Evolutionary conservation across 345 rosid genomes (phyloP), one percentile per base, ranked within the genome.

Genomic region (Geranium brycei): DNA sequence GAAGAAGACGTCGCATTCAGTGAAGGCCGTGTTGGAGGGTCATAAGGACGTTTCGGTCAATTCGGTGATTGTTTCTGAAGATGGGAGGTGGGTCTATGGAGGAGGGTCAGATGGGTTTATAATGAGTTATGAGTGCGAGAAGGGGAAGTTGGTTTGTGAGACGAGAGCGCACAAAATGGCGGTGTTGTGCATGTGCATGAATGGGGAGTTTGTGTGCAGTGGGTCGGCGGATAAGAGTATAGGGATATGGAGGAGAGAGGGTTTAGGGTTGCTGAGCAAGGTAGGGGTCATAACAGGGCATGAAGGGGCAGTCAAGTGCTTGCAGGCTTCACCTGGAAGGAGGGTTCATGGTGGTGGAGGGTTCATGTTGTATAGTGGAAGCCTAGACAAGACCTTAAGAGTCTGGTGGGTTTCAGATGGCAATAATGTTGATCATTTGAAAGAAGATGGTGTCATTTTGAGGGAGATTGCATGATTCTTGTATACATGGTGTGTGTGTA

Each of bases 141-240:
- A 78, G 13, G 88, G 95, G 78, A 84, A 78, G 31, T 70, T 80
- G 75, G 82, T 78, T 60, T 80, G 79, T 38, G 97, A 86, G 78
- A 77, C 67, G 17, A 83, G 69, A 71, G 97, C 89, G 4, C 96
- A 93, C 66, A 70, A 78, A 41, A 71, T 85, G 81, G 90, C 99
- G 1, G 85, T 93, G 66, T 60, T 93, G 59, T 88, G 96, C 55
- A 68, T 90, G 80, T 80, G 87, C 57, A 31, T 88, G 47, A 77
- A 72, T 28, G 88, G 96, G 4, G 89, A 80, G 51, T 74, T 83
- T 57, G 68, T 93, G 41, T 86, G 86, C 3, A 88, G 88, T 65
- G 99, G 99, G 0, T 93, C 99, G 0, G 87, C 96, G 12, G 99
- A 93, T 78, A 90, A 80, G 87, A 88, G 80, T 63, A 90, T 93